phyloP scores from a whole-genome alignment of 805 yeast genomes.

The Wickerhamia fluorescens region DNA sequence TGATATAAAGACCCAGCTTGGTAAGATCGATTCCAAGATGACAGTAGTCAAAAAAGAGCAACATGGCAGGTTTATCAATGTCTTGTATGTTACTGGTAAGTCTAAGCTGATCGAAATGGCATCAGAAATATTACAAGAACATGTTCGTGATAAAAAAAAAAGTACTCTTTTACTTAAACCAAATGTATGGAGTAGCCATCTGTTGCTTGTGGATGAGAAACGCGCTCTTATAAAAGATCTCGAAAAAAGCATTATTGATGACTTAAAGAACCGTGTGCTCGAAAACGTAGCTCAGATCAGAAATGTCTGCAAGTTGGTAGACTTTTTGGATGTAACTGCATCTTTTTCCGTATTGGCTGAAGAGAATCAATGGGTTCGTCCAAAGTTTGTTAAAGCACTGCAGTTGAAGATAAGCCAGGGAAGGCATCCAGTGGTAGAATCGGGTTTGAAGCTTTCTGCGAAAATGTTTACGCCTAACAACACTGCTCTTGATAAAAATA shows the following conservation, averaged over 20 bases:
- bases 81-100: conserved; percentile 42
- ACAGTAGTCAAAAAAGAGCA: conserved; percentile 20
- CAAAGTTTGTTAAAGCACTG: conserved; percentile 46
- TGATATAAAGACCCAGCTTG: conserved; percentile 13
- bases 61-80: conserved; percentile 29
- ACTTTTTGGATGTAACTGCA: conserved; percentile 62
- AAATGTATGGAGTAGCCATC: conserved; percentile 42
- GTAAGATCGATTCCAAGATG: conserved; percentile 23
- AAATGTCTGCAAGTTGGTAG: conserved; percentile 43
- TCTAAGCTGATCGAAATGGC: conserved; percentile 19
- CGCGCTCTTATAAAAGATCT: conserved; percentile 43
- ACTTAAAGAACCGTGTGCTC: conserved; percentile 42
- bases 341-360: conserved; percentile 67
- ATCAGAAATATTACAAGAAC: conserved; percentile 11
- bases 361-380: conserved; percentile 64
- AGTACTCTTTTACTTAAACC: conserved; percentile 40
- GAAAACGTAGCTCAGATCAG: conserved; percentile 41
- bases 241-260: conserved; percentile 48
- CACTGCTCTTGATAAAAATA: conserved; percentile 17
- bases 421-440: conserved; percentile 82
- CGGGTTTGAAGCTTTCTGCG: conserved; percentile 48
- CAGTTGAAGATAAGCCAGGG: conserved; percentile 54
- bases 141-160: conserved; percentile 30
- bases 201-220: conserved; percentile 45
- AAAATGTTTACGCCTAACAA: conserved; percentile 42